Base-by-base conservation (phyloP, 176 grass and related monocot species). In the Aegilops bicornis region DNA sequence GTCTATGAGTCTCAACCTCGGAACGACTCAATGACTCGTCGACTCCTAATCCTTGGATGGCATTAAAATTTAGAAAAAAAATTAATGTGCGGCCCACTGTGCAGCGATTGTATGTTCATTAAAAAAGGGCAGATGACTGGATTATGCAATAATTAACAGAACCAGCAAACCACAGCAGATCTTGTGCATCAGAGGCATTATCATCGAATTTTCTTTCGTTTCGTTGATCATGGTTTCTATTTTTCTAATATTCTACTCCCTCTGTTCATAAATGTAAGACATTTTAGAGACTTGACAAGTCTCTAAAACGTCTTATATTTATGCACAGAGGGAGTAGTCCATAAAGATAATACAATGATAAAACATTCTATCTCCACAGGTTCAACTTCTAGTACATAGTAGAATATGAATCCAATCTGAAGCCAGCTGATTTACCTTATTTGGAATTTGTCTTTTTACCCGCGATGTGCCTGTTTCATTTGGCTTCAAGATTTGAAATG, bases 401-500 rank as follows among this genome's bases (percentile, higher is more conserved):
- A 73, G 14, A 50, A 42, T 23, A 83, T 8, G 32, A 79, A 71
- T 63, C 3, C 2, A 79, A 71, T 36, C 47, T 64, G 24, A 68
- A 75, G 45, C 35, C 25, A 81, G 69, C 19, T 61, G 20, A 76
- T 37, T 76, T 88, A 93, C 91, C 91, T 93, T 93, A 77, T 93
- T 90, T 68, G 85, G 88, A 69, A 90, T 90, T 73, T 83, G 74
- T 75, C 80, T 88, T 81, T 75, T 85, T 56, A 86, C 48, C 45
- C 82, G 66, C 0, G 88, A 62, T 45, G 79, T 61, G 14, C 71
- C 85, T 4, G 47, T 62, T 25, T 80, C 85, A 63, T 82, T 89
- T 85, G 88, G 88, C 62, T 89, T 89, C 83, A 85, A 83, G 69
- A 85, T 89, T 71, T 81, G 83, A 85, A 89, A 89, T 69, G 88